Conservation (phyloP, 805 yeast species). For the Zygoascus flipseniorum region DNA sequence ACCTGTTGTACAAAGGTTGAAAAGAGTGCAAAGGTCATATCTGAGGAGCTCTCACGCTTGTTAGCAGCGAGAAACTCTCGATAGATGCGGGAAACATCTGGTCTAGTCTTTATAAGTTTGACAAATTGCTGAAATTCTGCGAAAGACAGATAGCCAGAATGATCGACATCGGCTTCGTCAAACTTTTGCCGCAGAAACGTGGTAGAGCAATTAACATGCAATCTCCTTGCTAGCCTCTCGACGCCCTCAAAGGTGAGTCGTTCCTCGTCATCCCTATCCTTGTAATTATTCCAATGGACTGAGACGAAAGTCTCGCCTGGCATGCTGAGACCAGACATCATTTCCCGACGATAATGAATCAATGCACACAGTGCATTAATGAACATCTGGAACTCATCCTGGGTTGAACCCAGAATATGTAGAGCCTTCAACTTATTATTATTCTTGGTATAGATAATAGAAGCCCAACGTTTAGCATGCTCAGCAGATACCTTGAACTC, state of each 20-base stretch:
- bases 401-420: constrained; percentile 60
- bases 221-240: constrained; percentile 49
- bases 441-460: constrained; percentile 60
- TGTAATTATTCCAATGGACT: constrained; percentile 53
- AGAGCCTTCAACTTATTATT: constrained; percentile 64
- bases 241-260: constrained; percentile 55
- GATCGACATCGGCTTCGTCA: constrained; percentile 41
- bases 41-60: neutral
- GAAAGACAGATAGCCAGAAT: constrained; percentile 50
- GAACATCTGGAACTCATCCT: constrained; percentile 46
- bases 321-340: constrained; percentile 54
- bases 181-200: constrained; percentile 44
- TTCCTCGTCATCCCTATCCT: constrained; percentile 21
- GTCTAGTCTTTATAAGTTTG: constrained; percentile 51
- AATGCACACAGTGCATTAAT: constrained; percentile 47
- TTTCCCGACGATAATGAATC: constrained; percentile 47
- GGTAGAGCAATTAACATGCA: constrained; percentile 66
- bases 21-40: constrained; percentile 26
- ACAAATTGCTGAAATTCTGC: constrained; percentile 73
- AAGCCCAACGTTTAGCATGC: constrained; percentile 63
- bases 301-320: constrained; percentile 56
- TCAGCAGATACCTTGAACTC: constrained; percentile 69
- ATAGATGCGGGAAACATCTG: constrained; percentile 53
- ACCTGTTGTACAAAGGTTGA: constrained; percentile 35
- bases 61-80: constrained; percentile 17